A percentile compares a stretch with the other conserved stretches of the same genome.
These are phyloP conservation scores for Euphorbia tirucalli DNA, from an alignment of 345 rosid genomes.

Conservation along the genomic window DNA sequence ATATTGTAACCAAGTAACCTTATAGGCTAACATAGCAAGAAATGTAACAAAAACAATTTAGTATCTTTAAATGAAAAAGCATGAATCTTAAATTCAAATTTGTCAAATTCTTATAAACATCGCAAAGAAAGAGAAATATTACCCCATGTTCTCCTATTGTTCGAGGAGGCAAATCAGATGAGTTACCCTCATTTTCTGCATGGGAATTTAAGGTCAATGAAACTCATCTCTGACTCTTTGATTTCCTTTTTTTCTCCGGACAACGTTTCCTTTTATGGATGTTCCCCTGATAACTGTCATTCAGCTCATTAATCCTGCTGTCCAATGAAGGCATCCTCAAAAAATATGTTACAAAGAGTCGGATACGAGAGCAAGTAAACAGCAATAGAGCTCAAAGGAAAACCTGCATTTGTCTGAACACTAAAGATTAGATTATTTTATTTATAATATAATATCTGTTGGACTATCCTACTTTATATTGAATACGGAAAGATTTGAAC, in stretches of 20 bases:
- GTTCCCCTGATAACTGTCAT: neutral
- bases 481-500: neutral
- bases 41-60: neutral
- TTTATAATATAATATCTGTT: neutral
- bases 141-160: constrained; percentile 16
- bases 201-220: constrained; percentile 3
- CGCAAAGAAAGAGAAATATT: neutral
- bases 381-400: neutral
- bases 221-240: neutral
- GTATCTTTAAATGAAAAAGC: neutral
- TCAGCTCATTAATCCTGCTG: constrained; percentile 1
- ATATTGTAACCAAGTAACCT: neutral
- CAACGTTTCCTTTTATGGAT: neutral
- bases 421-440: neutral
- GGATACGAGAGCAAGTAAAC: neutral
- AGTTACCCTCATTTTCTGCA: neutral
- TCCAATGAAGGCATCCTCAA: constrained; percentile 2
- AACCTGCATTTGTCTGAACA: neutral
- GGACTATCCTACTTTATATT: neutral
- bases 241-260: neutral
- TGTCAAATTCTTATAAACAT: neutral
- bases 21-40: neutral
- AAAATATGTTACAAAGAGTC: neutral
- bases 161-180: neutral
- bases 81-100: neutral